phyloP scores from a whole-genome alignment of 176 grass and related monocot genomes.

The Oryza brachyantha region DNA sequence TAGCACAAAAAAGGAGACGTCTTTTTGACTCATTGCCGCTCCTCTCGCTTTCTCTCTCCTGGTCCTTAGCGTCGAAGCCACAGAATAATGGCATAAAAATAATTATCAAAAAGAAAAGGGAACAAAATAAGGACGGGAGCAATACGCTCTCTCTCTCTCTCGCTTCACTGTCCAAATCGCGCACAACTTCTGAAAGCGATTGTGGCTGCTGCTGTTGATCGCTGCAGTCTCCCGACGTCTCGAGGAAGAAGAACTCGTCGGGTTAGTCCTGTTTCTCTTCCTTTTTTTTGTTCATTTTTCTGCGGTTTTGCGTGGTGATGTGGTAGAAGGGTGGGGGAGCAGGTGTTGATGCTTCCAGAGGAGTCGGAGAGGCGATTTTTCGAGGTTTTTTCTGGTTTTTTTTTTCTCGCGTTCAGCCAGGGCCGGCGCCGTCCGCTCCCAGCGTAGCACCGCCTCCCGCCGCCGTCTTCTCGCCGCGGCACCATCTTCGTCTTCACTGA shows the following conservation, averaged over 20 bases:
- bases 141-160: not conserved
- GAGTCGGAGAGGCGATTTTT: not conserved
- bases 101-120: not conserved
- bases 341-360: not conserved
- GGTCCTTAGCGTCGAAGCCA: constrained; percentile 33
- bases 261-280: constrained; percentile 1
- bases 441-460: not conserved
- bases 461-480: not conserved
- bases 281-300: not conserved
- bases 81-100: not conserved
- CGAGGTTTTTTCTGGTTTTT: not conserved
- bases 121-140: not conserved
- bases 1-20: not conserved
- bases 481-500: not conserved
- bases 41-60: not conserved
- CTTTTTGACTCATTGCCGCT: constrained; percentile 6
- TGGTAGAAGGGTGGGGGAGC: not conserved
- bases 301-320: not conserved
- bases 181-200: constrained; percentile 19
- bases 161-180: constrained; percentile 18
- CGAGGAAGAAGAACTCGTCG: not conserved
- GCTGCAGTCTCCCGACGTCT: not conserved
- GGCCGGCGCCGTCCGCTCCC: not conserved
- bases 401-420: no score
- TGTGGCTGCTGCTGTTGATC: not conserved